Percentiles rank a stretch among this genome's conserved stretches.
Conservation (phyloP, 192 early-diverging fungal species). For the Funneliformis geosporum region DNA sequence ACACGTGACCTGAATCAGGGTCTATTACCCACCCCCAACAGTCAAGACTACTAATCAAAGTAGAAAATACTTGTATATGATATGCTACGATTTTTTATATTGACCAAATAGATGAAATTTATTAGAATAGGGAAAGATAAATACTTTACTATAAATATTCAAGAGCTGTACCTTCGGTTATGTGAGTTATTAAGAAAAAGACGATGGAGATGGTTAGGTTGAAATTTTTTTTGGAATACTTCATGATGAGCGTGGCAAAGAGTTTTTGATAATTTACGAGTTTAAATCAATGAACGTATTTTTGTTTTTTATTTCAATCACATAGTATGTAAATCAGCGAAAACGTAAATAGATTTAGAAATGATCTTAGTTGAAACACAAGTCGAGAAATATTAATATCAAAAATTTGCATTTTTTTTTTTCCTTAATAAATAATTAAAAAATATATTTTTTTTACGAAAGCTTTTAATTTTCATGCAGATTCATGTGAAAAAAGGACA, state of each 20-base stretch:
- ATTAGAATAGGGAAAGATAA: conserved; percentile 2
- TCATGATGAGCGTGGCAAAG: conserved; percentile 4
- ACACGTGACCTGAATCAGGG: not conserved
- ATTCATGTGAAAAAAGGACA: no score
- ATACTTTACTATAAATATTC: conserved; percentile 2
- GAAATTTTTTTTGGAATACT: not conserved
- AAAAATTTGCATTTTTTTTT: no score
- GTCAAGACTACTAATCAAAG: not conserved
- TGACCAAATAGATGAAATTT: not conserved
- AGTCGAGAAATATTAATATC: no score
- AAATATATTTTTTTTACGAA: no score
- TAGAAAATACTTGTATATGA: conserved; percentile 10
- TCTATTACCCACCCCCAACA: not conserved
- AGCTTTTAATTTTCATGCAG: no score
- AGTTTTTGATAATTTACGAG: not conserved
- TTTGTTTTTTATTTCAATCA: not conserved
- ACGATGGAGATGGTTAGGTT: not conserved
- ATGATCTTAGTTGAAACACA: no score
- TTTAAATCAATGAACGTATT: not conserved
- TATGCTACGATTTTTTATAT: not conserved
- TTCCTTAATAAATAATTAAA: no score
- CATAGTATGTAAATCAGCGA: not conserved
- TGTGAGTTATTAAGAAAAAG: not conserved
- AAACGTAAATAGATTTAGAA: no score
- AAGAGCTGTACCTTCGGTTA: not conserved